phyloP scores from a whole-genome alignment of 2,329 filamentous ascomycete species.

The Fusarium redolens region DNA sequence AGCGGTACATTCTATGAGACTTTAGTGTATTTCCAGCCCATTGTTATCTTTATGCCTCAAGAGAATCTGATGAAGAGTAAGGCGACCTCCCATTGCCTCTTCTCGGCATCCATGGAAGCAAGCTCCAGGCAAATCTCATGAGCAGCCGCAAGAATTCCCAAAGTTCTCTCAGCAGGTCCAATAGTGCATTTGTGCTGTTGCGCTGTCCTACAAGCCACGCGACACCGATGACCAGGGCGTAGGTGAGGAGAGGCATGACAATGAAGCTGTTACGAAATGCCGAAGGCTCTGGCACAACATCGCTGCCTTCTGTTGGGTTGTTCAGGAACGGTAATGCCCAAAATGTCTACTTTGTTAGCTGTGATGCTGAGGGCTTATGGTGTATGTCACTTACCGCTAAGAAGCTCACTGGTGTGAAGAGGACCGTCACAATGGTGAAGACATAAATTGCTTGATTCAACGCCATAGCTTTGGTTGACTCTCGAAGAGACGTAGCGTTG shows the following conservation, averaged over 20 bases:
- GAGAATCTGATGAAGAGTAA: too few species aligned
- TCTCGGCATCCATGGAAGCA: neutral
- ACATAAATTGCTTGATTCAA: neutral
- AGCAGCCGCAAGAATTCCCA: too few species aligned
- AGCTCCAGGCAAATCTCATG: too few species aligned
- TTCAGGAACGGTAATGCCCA: neutral
- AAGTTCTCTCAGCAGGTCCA: accelerated
- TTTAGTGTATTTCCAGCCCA: too few species aligned
- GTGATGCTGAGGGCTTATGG: accelerated
- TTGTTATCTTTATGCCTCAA: too few species aligned
- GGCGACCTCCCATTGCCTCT: accelerated
- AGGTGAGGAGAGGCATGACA: neutral
- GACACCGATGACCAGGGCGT: accelerated
- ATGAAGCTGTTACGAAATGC: neutral
- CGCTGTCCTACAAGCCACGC: neutral
- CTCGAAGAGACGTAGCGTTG: neutral
- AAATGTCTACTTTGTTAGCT: accelerated
- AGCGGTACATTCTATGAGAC: too few species aligned
- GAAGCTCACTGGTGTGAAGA: neutral
- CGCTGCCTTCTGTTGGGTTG: accelerated
- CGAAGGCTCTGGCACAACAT: accelerated
- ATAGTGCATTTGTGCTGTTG: accelerated
- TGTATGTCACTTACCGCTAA: neutral
- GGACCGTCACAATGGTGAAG: neutral
- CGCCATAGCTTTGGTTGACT: neutral